Evolutionary conservation across 2,329 filamentous ascomycete genomes (phyloP).

Genomic region (Pestalotiopsis fici): DNA sequence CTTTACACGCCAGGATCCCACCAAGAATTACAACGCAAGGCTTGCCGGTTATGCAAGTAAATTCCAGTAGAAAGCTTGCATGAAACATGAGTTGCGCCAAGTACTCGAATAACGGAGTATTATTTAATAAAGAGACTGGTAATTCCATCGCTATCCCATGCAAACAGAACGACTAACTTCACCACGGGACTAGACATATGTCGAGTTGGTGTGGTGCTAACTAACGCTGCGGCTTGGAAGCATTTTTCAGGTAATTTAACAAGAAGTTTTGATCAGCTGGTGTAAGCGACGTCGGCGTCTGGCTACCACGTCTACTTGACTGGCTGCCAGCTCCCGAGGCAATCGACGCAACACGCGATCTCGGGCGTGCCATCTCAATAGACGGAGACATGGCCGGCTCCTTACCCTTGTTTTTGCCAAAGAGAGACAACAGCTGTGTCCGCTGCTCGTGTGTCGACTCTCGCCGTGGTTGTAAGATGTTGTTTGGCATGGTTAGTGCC

Average conservation of each 20-base stretch:
- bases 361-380: constrained; percentile 18
- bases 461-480: constrained; percentile 30
- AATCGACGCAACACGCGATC: constrained; percentile 45
- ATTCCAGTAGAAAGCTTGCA: not conserved
- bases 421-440: constrained; percentile 3
- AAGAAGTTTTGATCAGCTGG: constrained; percentile 76
- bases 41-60: not conserved
- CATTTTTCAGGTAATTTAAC: constrained; percentile 70
- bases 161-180: not conserved
- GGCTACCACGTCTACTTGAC: constrained; percentile 42
- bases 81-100: not conserved
- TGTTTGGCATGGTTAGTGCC: constrained; percentile 25
- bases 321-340: constrained; percentile 37
- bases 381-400: constrained; percentile 23
- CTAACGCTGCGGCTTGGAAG: constrained; percentile 32
- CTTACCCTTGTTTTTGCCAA: constrained; percentile 20
- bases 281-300: constrained; percentile 54
- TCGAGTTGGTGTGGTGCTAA: not conserved
- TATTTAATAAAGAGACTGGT: not conserved
- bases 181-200: not conserved
- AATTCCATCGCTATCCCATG: not conserved
- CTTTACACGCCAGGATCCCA: no score
- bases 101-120: not conserved
- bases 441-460: constrained; percentile 26
- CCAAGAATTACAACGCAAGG: not conserved